Evolutionary conservation across 371 early-diverging fungal species (phyloP).

Genomic region (Blyttiomyces sp.): DNA sequence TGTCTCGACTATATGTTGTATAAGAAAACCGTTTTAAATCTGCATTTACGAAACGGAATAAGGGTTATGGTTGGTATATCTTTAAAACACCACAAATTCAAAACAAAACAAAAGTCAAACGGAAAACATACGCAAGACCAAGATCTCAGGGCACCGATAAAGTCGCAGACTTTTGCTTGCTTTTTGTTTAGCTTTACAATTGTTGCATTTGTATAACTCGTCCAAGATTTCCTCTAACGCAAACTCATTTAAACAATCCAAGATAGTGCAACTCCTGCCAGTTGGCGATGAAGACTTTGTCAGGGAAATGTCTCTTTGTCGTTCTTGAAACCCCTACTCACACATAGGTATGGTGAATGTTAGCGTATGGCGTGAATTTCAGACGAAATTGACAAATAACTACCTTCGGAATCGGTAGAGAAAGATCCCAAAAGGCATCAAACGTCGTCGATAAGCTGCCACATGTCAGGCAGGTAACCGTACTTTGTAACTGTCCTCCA

Average conservation of each 20-base stretch:
- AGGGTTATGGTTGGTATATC: neutral
- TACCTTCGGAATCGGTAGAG: slow-evolving; percentile 47
- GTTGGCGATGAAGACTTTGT: too few relatives aligned
- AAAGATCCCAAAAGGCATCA: slow-evolving; percentile 56
- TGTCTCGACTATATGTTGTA: slow-evolving; percentile 79
- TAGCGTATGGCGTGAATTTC: too few relatives aligned
- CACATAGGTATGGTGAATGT: too few relatives aligned
- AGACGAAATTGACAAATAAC: neutral
- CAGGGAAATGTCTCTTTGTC: too few relatives aligned
- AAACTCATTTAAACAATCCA: slow-evolving; percentile 34
- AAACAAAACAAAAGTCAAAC: neutral
- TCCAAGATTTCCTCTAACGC: slow-evolving; percentile 38
- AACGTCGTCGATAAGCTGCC: slow-evolving; percentile 32
- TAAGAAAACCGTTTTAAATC: slow-evolving; percentile 85
- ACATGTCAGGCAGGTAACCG: slow-evolving; percentile 48
- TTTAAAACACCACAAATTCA: neutral
- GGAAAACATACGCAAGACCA: slow-evolving; percentile 68
- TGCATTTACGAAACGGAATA: slow-evolving; percentile 2
- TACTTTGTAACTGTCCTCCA: slow-evolving; percentile 48
- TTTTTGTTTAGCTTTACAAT: slow-evolving; percentile 66
- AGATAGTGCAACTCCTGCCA: slow-evolving; percentile 15
- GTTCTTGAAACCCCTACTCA: too few relatives aligned
- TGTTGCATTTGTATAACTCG: slow-evolving; percentile 75
- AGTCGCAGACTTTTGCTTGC: slow-evolving; percentile 78
- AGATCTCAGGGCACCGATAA: slow-evolving; percentile 75